Conservation (phyloP, 2,329 filamentous ascomycete species). For the Samsoniella hepiali region DNA sequence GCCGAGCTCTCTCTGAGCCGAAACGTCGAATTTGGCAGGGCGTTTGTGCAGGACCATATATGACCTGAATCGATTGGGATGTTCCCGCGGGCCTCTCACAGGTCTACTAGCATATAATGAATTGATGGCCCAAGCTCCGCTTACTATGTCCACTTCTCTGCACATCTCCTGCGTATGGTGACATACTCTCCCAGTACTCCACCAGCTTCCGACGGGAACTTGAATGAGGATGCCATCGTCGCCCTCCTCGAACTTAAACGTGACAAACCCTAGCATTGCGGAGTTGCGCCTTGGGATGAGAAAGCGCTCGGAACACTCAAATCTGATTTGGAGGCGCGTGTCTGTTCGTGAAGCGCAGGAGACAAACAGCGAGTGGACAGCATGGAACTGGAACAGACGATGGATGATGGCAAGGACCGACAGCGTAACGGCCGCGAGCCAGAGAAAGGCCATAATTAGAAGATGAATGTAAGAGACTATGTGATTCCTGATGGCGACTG, state of each 20-base stretch:
- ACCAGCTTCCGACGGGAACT: neutral
- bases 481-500: neutral
- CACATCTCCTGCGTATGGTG: slow-evolving; percentile 2
- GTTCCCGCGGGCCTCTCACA: neutral
- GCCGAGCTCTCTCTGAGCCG: neutral
- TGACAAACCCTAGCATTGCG: neutral
- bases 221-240: neutral
- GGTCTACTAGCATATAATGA: neutral
- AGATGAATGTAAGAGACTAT: neutral
- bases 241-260: neutral
- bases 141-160: neutral
- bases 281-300: neutral
- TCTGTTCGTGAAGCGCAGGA: slow-evolving; percentile 1
- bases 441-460: neutral
- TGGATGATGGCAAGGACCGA: neutral
- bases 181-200: neutral
- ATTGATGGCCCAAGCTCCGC: neutral
- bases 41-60: neutral
- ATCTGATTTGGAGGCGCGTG: neutral
- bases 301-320: neutral
- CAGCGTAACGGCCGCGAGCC: neutral
- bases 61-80: neutral
- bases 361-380: neutral
- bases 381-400: neutral
- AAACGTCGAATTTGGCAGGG: neutral